phyloP scores from a whole-genome alignment of 805 yeast genomes.

The Metschnikowia gelsemii region DNA sequence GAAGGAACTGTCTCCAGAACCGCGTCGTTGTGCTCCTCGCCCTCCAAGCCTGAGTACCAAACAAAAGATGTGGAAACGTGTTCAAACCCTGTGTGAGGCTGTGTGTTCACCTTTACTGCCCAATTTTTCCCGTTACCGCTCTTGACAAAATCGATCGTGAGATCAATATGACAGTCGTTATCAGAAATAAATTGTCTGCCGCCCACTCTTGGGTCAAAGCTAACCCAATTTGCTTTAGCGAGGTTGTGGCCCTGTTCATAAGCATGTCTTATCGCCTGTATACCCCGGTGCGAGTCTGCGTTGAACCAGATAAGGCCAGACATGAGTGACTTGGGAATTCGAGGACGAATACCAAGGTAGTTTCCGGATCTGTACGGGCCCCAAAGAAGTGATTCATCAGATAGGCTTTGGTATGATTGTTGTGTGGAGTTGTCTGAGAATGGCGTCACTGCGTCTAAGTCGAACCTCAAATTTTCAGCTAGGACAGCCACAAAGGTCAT shows the following conservation, averaged over 20 bases:
- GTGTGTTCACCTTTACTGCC: conserved; percentile 73
- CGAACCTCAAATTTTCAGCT: conserved; percentile 14
- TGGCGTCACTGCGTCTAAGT: conserved; percentile 11
- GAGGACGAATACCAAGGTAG: conserved; percentile 83
- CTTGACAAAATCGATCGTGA: conserved; percentile 77
- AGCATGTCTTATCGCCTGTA: conserved; percentile 63
- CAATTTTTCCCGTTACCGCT: conserved; percentile 68
- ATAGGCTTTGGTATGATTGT: conserved; percentile 15
- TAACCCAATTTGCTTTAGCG: conserved; percentile 78
- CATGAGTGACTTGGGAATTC: conserved; percentile 70
- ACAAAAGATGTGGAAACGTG: conserved; percentile 61
- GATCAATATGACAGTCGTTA: conserved; percentile 54
- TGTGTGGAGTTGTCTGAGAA: conserved; percentile 11
- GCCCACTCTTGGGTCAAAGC: conserved; percentile 83
- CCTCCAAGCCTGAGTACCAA: conserved; percentile 75
- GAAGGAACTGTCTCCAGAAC: conserved; percentile 15
- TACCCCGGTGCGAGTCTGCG: conserved; percentile 53
- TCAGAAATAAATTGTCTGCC: conserved; percentile 79
- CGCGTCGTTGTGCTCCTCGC: conserved; percentile 24
- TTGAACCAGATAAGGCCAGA: conserved; percentile 90
- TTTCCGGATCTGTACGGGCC: conserved; percentile 90
- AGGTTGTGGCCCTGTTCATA: conserved; percentile 73
- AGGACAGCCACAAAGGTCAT: neutral
- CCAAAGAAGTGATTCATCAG: conserved; percentile 53
- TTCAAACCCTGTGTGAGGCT: conserved; percentile 52